Conservation (phyloP, 2,329 filamentous ascomycete species). For the Epichloe baconii region DNA sequence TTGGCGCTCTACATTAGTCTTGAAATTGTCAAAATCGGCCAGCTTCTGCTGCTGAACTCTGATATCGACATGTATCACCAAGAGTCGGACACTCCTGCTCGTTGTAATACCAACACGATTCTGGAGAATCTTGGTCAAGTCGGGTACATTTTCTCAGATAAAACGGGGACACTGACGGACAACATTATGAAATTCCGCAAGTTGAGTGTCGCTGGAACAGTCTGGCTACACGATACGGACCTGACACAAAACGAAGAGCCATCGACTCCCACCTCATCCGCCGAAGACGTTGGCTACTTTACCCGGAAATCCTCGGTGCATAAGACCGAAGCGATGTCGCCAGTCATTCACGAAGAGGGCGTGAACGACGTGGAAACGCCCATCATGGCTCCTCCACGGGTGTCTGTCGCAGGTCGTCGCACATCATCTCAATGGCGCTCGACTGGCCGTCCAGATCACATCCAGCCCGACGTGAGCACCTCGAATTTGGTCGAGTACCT, state of each 20-base stretch:
- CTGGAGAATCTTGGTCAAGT: constrained; percentile 89
- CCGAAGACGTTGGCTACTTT: constrained; percentile 2
- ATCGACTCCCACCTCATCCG: neutral
- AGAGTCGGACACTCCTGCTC: constrained; percentile 69
- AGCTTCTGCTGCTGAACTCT: constrained; percentile 63
- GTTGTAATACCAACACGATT: constrained; percentile 87
- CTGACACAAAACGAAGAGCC: constrained; percentile 26
- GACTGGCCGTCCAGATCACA: constrained; percentile 32
- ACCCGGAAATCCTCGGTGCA: constrained; percentile 14
- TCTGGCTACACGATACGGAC: constrained; percentile 77
- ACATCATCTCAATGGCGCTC: constrained; percentile 39
- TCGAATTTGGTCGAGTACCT: constrained; percentile 69
- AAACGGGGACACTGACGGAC: constrained; percentile 87
- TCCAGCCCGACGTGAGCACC: constrained; percentile 49
- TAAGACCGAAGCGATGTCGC: constrained; percentile 15
- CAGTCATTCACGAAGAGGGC: constrained; percentile 20
- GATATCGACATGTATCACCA: constrained; percentile 89
- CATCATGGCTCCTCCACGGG: constrained; percentile 18
- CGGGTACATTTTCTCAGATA: constrained; percentile 83
- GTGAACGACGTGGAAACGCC: constrained; percentile 10
- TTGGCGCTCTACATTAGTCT: constrained; percentile 83
- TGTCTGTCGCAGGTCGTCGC: constrained; percentile 24
- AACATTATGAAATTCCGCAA: constrained; percentile 95
- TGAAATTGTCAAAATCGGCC: constrained; percentile 71
- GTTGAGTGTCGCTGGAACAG: constrained; percentile 75